Evolutionary conservation across 192 early-diverging fungal genomes (phyloP).

Genomic region (Podila horticola): DNA sequence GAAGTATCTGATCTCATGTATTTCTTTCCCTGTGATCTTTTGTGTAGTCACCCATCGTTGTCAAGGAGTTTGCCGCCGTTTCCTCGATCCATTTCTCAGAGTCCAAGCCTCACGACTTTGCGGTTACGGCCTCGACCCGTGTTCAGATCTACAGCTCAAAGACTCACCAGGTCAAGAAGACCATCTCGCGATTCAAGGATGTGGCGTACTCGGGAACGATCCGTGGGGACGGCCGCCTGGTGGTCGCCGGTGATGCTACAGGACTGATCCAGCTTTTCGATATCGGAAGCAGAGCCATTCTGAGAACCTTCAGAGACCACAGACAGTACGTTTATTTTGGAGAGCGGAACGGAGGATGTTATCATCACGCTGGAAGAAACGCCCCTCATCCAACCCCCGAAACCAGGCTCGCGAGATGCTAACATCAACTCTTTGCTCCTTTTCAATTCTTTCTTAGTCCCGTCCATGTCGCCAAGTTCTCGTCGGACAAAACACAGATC

Average conservation of each 20-base stretch:
- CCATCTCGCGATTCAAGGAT: constrained; percentile 93
- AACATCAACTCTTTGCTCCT: too few relatives aligned
- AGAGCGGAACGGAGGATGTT: background rate
- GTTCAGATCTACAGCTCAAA: constrained; percentile 92
- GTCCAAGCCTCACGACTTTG: constrained; percentile 85
- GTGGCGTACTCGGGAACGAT: constrained; percentile 84
- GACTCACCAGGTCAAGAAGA: constrained; percentile 87
- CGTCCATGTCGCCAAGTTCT: constrained; percentile 85
- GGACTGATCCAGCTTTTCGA: constrained; percentile 90
- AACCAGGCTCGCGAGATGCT: background rate
- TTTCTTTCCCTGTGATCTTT: background rate
- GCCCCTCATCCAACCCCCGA: background rate
- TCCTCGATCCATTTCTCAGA: constrained; percentile 86
- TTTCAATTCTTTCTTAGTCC: constrained; percentile 57
- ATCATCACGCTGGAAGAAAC: background rate
- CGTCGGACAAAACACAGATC: constrained; percentile 81
- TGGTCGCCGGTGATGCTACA: constrained; percentile 93
- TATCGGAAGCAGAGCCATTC: constrained; percentile 70
- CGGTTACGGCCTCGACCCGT: constrained; percentile 88
- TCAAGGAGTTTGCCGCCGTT: constrained; percentile 90
- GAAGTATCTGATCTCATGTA: background rate
- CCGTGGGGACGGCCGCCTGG: constrained; percentile 87
- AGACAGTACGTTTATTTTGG: constrained; percentile 57
- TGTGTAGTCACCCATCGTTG: constrained; percentile 79
- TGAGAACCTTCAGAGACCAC: constrained; percentile 70